Evolutionary conservation across 495 filamentous ascomycete species (phyloP).

Genomic region (Hypoxylon cercidicola): DNA sequence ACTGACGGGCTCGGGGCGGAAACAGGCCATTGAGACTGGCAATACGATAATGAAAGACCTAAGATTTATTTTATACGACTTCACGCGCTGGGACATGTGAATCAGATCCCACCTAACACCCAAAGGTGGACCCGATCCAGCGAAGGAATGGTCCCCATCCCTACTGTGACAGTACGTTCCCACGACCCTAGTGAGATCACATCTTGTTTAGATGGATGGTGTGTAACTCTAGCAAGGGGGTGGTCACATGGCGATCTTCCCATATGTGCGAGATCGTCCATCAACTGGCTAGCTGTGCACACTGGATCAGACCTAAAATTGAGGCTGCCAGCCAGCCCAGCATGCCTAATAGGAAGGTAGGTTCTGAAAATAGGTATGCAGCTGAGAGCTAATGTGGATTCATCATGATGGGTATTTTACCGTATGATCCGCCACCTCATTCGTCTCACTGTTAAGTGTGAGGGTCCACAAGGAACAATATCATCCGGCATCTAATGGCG

Average conservation of each 20-base stretch:
- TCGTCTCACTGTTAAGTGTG: slow-evolving; percentile 1
- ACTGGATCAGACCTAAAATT: slow-evolving; percentile 33
- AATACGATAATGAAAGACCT: slow-evolving; percentile 18
- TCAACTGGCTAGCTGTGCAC: slow-evolving; percentile 16
- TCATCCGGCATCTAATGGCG: slow-evolving; percentile 1
- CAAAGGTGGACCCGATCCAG: slow-evolving; percentile 17
- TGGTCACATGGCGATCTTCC: slow-evolving; percentile 23
- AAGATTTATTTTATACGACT: slow-evolving; percentile 37
- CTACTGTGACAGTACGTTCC: slow-evolving; percentile 30
- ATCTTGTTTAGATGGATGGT: slow-evolving; percentile 17
- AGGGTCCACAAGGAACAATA: slow-evolving; percentile 8
- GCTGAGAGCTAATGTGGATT: slow-evolving; percentile 19
- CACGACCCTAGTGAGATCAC: slow-evolving; percentile 23
- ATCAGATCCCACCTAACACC: slow-evolving; percentile 7
- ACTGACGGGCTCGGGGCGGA: slow-evolving; percentile 22
- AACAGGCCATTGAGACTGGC: slow-evolving; percentile 27
- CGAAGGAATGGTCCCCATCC: slow-evolving; percentile 35
- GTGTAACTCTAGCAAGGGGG: slow-evolving; percentile 34
- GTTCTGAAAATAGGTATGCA: slow-evolving; percentile 29
- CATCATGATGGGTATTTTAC: slow-evolving; percentile 17
- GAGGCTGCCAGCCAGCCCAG: slow-evolving; percentile 35
- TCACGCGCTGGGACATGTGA: slow-evolving; percentile 23
- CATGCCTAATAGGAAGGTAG: slow-evolving; percentile 15
- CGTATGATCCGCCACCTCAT: slow-evolving; percentile 25
- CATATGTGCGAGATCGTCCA: slow-evolving; percentile 26